phyloP scores from a whole-genome alignment of 768 basidiomycete species.

The Lyophyllum shimeji region DNA sequence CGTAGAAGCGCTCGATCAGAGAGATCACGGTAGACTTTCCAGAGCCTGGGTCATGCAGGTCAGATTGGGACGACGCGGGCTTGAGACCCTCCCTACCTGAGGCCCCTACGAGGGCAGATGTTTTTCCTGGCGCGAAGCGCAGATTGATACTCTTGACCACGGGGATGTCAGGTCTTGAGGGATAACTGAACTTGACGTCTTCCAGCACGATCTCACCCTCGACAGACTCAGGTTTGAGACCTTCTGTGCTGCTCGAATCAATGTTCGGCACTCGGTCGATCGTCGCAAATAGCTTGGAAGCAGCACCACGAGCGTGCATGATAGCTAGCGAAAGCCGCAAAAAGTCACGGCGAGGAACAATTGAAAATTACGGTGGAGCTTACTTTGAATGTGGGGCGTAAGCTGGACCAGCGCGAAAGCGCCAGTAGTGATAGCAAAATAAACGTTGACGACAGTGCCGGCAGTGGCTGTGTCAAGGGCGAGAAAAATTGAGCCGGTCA shows the following conservation, averaged over 20 bases:
- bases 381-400: slow-evolving; percentile 86
- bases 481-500: no score
- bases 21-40: slow-evolving; percentile 78
- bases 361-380: slow-evolving; percentile 4
- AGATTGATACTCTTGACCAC: slow-evolving; percentile 74
- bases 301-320: slow-evolving; percentile 76
- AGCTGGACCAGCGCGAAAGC: slow-evolving; percentile 85
- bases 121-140: slow-evolving; percentile 77
- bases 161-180: slow-evolving; percentile 75
- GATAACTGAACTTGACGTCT: slow-evolving; percentile 80
- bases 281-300: slow-evolving; percentile 83
- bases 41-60: no score
- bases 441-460: slow-evolving; percentile 80
- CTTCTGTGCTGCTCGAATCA: slow-evolving; percentile 70
- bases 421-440: slow-evolving; percentile 83
- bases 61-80: no score
- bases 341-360: not conserved
- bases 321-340: slow-evolving; percentile 57
- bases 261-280: slow-evolving; percentile 88
- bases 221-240: slow-evolving; percentile 67
- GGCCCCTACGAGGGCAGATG: slow-evolving; percentile 76
- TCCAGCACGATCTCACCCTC: slow-evolving; percentile 74
- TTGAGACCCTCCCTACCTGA: no score
- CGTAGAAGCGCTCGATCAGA: slow-evolving; percentile 88
- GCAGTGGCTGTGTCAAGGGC: no score